Evolutionary conservation across 2,329 filamentous ascomycete species (phyloP), one percentile per base, ranked within the genome.

Genomic region (Chrysosporium queenslandicum): DNA sequence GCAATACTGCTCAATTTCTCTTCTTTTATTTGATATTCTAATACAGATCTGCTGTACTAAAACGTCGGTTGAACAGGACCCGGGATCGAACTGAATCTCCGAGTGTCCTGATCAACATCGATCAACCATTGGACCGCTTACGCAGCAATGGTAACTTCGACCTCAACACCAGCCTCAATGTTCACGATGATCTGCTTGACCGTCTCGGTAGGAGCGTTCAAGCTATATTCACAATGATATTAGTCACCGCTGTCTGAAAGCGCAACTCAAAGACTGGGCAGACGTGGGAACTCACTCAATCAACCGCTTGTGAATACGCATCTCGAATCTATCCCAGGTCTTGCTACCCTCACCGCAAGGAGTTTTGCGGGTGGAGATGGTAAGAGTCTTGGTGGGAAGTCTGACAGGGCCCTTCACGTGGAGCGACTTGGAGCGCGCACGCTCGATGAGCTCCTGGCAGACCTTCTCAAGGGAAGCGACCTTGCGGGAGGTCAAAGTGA

Each of bases 311-410:
- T 96, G 89, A 74, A 96, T 94, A 78, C 91, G 86, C 89, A 98
- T 94, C 85, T 98, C 91, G 76, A 80, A 98, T 75, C 81, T 84
- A 74, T 97, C 92, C 92, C 92, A 98, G 71, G 92, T 98, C 88
- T 98, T 98, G 76, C 86, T 94, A 78, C 92, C 92, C 83, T 98
- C 92, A 86, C 92, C 92, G 78, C 87, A 92, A 74, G 92, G 92
- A 62, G 92, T 97, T 86, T 98, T 98, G 71, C 92, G 86, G 80
- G 92, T 95, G 73, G 87, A 88, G 80, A 95, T 83, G 81, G 92
- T 88, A 69, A 97, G 82, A 73, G 82, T 87, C 85, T 96, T 95
- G 79, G 90, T 96, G 67, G 92, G 89, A 68, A 96, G 86, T 70
- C 91, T 89, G 75, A 97, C 91, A 72, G 91, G 89, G 70, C 92